Evolutionary conservation across 805 yeast species (phyloP), one percentile per base, ranked within the genome.

Genomic region (Starmerella bombi): DNA sequence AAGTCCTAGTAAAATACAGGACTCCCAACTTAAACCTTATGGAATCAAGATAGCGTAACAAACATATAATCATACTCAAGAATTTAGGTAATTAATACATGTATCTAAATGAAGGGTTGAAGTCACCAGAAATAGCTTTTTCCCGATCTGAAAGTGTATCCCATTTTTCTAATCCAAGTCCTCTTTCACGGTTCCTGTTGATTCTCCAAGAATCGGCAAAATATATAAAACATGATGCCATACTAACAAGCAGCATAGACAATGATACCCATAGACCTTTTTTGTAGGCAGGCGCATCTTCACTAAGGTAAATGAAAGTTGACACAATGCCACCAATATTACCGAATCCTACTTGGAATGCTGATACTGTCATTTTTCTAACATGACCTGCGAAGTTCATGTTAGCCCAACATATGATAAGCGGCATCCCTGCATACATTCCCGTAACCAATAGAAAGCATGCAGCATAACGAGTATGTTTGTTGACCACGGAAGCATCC

Each of bases 291-390:
- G 84, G 84, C 12, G 79, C 66, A 46, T 76, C 80, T 31, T 58
- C 51, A n/a, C n/a, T n/a, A n/a, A n/a, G n/a, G 61, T 72, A 77
- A 17, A 74, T 59, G 50, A 66, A 77, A 2, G 80, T 69, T 4
- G 82, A 62, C 41, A 77, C 67, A 50, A 77, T 76, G 44, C 82
- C 83, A 34, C 83, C 84, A 52, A 75, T 75, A 59, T 77, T 77
- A 40, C 82, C 84, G 51, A 77, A 75, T 0, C 83, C 83, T 51
- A 77, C 70, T 50, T 73, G 75, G 64, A 70, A 70, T 1, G 75
- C 77, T 9, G 77, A 63, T 8, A 73, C 75, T 12, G 71, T 72
- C 37, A 72, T 65, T 44, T 75, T 73, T 50, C 82, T 64, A 17
- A 68, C 56, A 55, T 77, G 83, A 9, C 83, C 80, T 7, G 72